Percentiles rank a stretch among this genome's conserved stretches.
phyloP scores from a whole-genome alignment of 2,329 filamentous ascomycete species.

The Hymenoscyphus infarciens region DNA sequence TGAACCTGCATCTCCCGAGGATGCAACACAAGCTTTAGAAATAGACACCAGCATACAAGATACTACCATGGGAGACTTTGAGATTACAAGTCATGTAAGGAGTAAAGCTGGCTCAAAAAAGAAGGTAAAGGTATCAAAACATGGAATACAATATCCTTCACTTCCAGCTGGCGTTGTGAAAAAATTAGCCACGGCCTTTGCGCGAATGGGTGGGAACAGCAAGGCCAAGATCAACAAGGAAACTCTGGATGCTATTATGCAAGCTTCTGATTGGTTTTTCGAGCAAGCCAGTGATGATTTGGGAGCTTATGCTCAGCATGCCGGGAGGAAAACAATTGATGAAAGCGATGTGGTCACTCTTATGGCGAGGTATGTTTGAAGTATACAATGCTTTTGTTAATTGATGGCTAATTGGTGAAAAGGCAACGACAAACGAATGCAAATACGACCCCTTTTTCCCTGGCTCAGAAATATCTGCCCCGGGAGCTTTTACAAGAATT shows the following conservation, averaged over 20 bases:
- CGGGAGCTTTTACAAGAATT: constrained; percentile 80
- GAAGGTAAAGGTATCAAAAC: constrained; percentile 58
- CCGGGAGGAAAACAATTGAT: constrained; percentile 78
- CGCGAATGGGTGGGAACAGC: constrained; percentile 60
- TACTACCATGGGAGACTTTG: constrained; percentile 16
- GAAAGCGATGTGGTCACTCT: constrained; percentile 78
- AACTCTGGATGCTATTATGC: constrained; percentile 68
- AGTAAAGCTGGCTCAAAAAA: constrained; percentile 40
- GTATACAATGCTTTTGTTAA: neutral
- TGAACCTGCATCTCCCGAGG: constrained; percentile 15
- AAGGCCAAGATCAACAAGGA: constrained; percentile 71
- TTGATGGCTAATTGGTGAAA: constrained; percentile 33
- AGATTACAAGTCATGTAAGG: constrained; percentile 2
- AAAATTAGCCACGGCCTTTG: constrained; percentile 66
- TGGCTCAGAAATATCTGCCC: constrained; percentile 80
- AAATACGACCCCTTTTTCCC: constrained; percentile 72
- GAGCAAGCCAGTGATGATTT: constrained; percentile 82
- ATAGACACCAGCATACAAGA: constrained; percentile 22
- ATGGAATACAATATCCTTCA: constrained; percentile 73
- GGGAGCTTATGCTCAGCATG: constrained; percentile 75
- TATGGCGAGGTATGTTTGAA: constrained; percentile 69
- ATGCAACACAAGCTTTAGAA: constrained; percentile 24
- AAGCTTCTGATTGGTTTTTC: constrained; percentile 88
- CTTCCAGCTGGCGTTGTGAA: constrained; percentile 73
- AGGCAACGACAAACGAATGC: constrained; percentile 75